Evolutionary conservation across 805 yeast species (phyloP).

Genomic region (Isabelozyma heimii): DNA sequence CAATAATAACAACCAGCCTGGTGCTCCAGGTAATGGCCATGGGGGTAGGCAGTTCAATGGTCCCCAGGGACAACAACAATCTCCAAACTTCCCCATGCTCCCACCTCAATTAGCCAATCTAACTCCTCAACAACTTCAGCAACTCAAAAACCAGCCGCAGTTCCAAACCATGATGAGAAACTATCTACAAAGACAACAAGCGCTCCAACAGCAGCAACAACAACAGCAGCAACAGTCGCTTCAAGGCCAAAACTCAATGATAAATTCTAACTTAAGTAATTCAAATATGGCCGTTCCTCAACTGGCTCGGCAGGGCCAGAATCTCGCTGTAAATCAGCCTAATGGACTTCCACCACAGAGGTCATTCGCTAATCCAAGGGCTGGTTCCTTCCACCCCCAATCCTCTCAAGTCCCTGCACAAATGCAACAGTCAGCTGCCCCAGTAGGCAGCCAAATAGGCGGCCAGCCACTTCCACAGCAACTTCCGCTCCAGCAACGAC

Average conservation of each 20-base stretch:
- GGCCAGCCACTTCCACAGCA: constrained; percentile 5
- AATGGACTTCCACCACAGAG: constrained; percentile 3
- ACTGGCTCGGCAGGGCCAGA: constrained; percentile 8
- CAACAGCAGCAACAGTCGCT: constrained; percentile 3
- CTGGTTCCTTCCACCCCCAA: constrained; percentile 3
- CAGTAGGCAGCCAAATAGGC: constrained; percentile 1
- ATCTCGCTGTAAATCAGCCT: constrained; percentile 2
- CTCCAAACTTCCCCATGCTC: constrained; percentile 12
- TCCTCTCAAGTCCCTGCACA: neutral
- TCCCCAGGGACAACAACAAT: constrained; percentile 5
- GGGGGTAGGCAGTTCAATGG: constrained; percentile 2
- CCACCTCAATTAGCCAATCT: constrained; percentile 30
- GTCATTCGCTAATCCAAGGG: constrained; percentile 1
- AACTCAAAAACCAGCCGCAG: constrained; percentile 41
- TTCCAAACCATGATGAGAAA: constrained; percentile 38
- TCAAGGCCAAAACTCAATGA: constrained; percentile 7
- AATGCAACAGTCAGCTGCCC: neutral
- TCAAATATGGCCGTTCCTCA: constrained; percentile 16
- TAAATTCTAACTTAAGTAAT: constrained; percentile 2
- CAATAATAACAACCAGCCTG: neutral
- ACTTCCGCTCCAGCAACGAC: constrained; percentile 2
- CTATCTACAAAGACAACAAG: constrained; percentile 41
- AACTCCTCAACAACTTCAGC: constrained; percentile 42
- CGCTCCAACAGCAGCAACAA: constrained; percentile 23
- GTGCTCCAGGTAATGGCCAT: constrained; percentile 1